Percentiles rank a stretch among this genome's conserved stretches.
These are phyloP conservation scores for Suillus spraguei DNA, from an alignment of 768 basidiomycete species.

Conservation along the genomic window DNA sequence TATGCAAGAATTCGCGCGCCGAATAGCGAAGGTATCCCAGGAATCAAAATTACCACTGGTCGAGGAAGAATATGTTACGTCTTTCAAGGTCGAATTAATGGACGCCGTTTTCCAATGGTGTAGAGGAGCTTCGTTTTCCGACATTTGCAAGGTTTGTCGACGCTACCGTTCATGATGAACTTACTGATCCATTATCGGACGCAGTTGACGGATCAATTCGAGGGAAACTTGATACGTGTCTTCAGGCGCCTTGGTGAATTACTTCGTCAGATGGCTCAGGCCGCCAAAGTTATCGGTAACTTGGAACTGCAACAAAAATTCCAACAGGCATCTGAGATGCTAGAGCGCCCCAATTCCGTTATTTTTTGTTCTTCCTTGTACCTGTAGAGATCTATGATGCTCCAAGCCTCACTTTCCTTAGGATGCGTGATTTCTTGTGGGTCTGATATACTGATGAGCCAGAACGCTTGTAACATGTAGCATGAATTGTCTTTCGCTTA, in stretches of 20 bases:
- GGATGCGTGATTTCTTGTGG: neutral
- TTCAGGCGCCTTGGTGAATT: slow-evolving; percentile 95
- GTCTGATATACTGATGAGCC: neutral
- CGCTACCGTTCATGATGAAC: neutral
- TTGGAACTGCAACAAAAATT: slow-evolving; percentile 93
- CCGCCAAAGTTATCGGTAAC: slow-evolving; percentile 96
- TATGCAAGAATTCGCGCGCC: slow-evolving; percentile 93
- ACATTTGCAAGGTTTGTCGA: slow-evolving; percentile 86
- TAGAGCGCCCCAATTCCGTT: slow-evolving; percentile 92
- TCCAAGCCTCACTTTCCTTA: neutral
- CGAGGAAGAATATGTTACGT: slow-evolving; percentile 93
- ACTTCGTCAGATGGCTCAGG: slow-evolving; percentile 93
- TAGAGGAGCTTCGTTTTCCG: slow-evolving; percentile 93
- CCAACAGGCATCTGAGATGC: slow-evolving; percentile 87
- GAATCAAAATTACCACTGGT: slow-evolving; percentile 89
- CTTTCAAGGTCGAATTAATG: slow-evolving; percentile 99
- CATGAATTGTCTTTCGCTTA: neutral
- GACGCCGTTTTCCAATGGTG: slow-evolving; percentile 98
- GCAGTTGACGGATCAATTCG: slow-evolving; percentile 96
- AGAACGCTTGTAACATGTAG: neutral
- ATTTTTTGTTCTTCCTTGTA: slow-evolving; percentile 90
- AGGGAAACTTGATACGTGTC: slow-evolving; percentile 94
- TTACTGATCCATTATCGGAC: slow-evolving; percentile 7
- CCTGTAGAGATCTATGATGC: slow-evolving; percentile 42
- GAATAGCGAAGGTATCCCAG: slow-evolving; percentile 96